A percentile compares a stretch with the other conserved stretches of the same genome.
Conservation (phyloP, 257 asterid species). For the Craterostigma plantagineum region DNA sequence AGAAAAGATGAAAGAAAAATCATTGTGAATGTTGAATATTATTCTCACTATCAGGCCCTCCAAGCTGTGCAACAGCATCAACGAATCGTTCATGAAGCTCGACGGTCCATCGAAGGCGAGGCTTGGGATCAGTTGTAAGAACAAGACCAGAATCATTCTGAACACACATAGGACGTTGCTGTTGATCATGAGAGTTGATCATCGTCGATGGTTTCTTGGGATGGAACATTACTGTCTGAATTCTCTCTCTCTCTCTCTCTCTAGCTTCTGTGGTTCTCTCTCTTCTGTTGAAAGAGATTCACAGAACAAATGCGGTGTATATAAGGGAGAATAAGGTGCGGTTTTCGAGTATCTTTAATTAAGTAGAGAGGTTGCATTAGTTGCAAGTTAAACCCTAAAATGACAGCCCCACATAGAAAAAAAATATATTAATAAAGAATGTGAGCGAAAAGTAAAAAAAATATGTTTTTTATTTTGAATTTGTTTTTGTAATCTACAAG, state of each 20-base stretch:
- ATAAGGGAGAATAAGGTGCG: conserved; percentile 22
- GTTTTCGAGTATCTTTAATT: conserved; percentile 13
- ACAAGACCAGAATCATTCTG: conserved; percentile 77
- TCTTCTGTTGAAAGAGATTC: conserved; percentile 5
- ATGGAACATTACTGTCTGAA: conserved; percentile 25
- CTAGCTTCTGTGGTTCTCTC: conserved; percentile 4
- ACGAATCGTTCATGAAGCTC: conserved; percentile 90
- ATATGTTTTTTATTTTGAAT: no score
- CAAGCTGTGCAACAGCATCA: conserved; percentile 84
- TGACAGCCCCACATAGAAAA: neutral
- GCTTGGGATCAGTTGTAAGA: conserved; percentile 86
- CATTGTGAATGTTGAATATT: neutral
- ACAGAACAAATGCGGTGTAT: conserved; percentile 12
- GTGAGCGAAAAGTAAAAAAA: neutral
- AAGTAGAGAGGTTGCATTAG: conserved; percentile 7
- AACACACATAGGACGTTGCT: conserved; percentile 29
- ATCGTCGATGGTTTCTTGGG: conserved; percentile 30
- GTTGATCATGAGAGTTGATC: conserved; percentile 21
- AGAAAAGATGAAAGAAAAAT: neutral
- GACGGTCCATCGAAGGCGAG: conserved; percentile 88
- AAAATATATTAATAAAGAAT: neutral
- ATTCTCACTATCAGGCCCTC: conserved; percentile 82
- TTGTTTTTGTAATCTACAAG: conserved; percentile 16
- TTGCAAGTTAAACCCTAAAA: conserved; percentile 9
- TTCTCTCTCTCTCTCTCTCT: no score